phyloP scores from a whole-genome alignment of 1,139 yeast species.

The Candida dubliniensis region DNA sequence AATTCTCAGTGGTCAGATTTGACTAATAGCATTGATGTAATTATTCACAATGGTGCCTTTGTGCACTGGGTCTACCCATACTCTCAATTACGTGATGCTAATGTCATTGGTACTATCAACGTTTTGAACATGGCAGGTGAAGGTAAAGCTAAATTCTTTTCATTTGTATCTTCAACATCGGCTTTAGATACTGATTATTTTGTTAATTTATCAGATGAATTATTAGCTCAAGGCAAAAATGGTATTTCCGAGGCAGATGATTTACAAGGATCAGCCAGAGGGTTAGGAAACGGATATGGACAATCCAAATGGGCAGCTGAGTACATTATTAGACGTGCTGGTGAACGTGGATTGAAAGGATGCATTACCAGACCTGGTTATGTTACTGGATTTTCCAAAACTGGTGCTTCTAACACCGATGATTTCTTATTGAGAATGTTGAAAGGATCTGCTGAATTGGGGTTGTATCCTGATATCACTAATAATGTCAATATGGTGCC shows the following conservation, averaged over 20 bases:
- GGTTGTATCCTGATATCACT: conserved; percentile 78
- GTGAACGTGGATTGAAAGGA: conserved; percentile 81
- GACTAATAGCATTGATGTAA: conserved; percentile 65
- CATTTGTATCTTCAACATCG: conserved; percentile 95
- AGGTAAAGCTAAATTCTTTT: conserved; percentile 83
- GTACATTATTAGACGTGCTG: conserved; percentile 82
- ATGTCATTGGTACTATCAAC: conserved; percentile 84
- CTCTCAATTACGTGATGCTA: conserved; percentile 85
- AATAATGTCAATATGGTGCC: conserved; percentile 96
- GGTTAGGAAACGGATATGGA: conserved; percentile 91
- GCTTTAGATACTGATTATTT: conserved; percentile 82
- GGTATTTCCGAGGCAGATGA: conserved; percentile 85
- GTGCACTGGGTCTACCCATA: conserved; percentile 99
- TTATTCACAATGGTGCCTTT: conserved; percentile 94
- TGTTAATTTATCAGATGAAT: conserved; percentile 72
- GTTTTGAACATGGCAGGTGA: conserved; percentile 75
- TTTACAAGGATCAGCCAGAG: conserved; percentile 73
- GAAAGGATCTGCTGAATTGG: conserved; percentile 90
- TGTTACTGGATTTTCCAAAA: conserved; percentile 79
- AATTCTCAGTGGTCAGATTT: conserved; percentile 58
- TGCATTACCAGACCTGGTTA: conserved; percentile 94
- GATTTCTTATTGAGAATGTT: conserved; percentile 92
- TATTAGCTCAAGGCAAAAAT: conserved; percentile 58
- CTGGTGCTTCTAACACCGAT: conserved; percentile 93
- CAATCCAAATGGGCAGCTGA: conserved; percentile 99